Base-by-base conservation (phyloP, 352 stramenopile species). In the Achlya hypogyna region DNA sequence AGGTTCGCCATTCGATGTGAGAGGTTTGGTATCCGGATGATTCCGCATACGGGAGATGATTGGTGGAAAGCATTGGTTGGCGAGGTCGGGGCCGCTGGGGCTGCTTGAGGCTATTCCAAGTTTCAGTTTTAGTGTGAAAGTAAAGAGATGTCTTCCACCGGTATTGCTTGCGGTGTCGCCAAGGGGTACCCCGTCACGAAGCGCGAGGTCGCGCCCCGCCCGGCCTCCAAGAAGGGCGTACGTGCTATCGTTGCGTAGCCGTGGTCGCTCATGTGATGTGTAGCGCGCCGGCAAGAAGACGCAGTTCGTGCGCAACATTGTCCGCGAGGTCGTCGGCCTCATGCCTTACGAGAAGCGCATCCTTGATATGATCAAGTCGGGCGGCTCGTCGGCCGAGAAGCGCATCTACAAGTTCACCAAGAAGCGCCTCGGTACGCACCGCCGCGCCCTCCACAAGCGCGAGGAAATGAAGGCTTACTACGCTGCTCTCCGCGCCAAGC, bases 281-380 rank as follows among this genome's bases (percentile, higher is more conserved):
- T 69, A 94, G 85, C 85, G 82, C 71, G 77, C 81, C 64, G 84
- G 85, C 76, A 99, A 99, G 87, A 96, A 97, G 81, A 98, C 94
- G 62, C 87, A 87, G 69, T 76, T 99, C 63, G 93, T 98, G 64
- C 86, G 96, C 74, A 82, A 96, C 75, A 95, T 99, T 75, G 88
- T 98, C 62, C 91, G 95, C 74, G 97, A 99, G 78, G 97, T 99
- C 69, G 95, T 96, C 38, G 97, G 97, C 69, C 79, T 99, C 47
- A 96, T 98, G 81, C 97, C 97, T 49, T 99, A 99, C 80, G 97
- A 99, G 83, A 98, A 98, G 78, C 88, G 97, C 74, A 98, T 99
- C 74, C 89, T 99, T 71, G 97, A 99, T 92, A 98, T 99, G 94
- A 98, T 99, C 90, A 99, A 99, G 93, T 97, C 91, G 69, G 93